Evolutionary conservation across 208 protist species (phyloP).

Genomic region (Crithidia mellificae): DNA sequence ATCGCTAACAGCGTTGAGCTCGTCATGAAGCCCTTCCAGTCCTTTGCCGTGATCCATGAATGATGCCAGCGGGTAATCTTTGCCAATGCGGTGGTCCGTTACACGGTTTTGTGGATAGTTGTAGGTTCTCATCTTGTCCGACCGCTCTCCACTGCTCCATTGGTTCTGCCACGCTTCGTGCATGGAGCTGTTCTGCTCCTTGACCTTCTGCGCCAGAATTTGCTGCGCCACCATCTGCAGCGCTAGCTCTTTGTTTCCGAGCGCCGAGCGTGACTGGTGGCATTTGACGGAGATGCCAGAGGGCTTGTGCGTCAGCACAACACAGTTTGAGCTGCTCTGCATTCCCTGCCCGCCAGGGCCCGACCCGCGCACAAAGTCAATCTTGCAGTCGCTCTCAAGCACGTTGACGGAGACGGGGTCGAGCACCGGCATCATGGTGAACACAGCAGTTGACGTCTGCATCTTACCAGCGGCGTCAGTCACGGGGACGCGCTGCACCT

Average conservation of each 20-base stretch:
- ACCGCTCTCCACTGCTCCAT: slow-evolving; percentile 89
- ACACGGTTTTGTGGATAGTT: slow-evolving; percentile 91
- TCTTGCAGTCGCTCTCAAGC: slow-evolving; percentile 83
- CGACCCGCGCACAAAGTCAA: slow-evolving; percentile 87
- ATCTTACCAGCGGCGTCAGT: slow-evolving; percentile 88
- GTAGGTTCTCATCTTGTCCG: slow-evolving; percentile 91
- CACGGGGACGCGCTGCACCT: slow-evolving; percentile 90
- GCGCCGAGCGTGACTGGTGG: slow-evolving; percentile 84
- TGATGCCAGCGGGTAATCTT: slow-evolving; percentile 71
- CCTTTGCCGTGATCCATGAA: slow-evolving; percentile 82
- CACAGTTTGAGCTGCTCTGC: slow-evolving; percentile 89
- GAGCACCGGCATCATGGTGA: slow-evolving; percentile 87
- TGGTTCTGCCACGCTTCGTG: slow-evolving; percentile 80
- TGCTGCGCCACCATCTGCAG: slow-evolving; percentile 88
- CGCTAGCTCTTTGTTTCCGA: slow-evolving; percentile 88
- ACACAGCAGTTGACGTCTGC: slow-evolving; percentile 89
- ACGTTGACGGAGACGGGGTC: slow-evolving; percentile 88
- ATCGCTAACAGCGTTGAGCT: slow-evolving; percentile 78
- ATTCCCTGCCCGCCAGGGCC: slow-evolving; percentile 90
- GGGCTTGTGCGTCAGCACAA: slow-evolving; percentile 83
- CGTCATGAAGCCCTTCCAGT: slow-evolving; percentile 72
- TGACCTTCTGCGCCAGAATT: slow-evolving; percentile 59
- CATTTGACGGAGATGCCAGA: slow-evolving; percentile 91
- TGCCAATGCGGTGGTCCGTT: slow-evolving; percentile 87
- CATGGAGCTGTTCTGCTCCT: slow-evolving; percentile 75